Conservation (phyloP, 2,329 filamentous ascomycete species). For the Alternaria infectoria region DNA sequence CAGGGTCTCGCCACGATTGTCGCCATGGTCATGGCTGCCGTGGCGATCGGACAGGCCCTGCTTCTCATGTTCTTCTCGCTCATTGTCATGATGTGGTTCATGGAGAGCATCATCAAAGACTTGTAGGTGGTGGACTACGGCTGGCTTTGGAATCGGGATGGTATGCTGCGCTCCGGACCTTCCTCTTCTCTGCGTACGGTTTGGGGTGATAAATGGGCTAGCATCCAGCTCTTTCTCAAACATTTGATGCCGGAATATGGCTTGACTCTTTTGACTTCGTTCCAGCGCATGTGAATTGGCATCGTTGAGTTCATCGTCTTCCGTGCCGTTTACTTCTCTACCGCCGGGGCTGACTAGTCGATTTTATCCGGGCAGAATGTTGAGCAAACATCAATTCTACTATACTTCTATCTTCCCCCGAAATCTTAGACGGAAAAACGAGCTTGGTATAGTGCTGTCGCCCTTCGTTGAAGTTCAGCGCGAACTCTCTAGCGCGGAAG, state of each 20-base stretch:
- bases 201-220: background rate
- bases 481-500: background rate
- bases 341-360: fast-evolving
- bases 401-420: fast-evolving
- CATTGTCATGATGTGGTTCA: background rate
- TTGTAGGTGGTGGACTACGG: background rate
- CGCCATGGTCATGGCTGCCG: background rate
- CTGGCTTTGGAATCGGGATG: background rate
- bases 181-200: background rate
- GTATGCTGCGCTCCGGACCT: background rate
- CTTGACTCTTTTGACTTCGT: background rate
- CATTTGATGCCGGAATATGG: background rate
- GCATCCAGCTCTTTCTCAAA: background rate
- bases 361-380: background rate
- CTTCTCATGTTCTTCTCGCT: background rate
- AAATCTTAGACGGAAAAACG: fast-evolving
- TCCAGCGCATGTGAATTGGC: background rate
- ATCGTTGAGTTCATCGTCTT: background rate
- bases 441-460: background rate
- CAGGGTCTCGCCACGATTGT: background rate
- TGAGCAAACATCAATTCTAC: fast-evolving
- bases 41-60: background rate
- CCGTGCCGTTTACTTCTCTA: background rate
- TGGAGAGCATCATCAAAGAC: background rate
- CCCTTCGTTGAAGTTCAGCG: background rate